These are phyloP conservation scores for Geotrichum europaeum DNA, from an alignment of 1,139 yeast species.

Conservation along the genomic window DNA sequence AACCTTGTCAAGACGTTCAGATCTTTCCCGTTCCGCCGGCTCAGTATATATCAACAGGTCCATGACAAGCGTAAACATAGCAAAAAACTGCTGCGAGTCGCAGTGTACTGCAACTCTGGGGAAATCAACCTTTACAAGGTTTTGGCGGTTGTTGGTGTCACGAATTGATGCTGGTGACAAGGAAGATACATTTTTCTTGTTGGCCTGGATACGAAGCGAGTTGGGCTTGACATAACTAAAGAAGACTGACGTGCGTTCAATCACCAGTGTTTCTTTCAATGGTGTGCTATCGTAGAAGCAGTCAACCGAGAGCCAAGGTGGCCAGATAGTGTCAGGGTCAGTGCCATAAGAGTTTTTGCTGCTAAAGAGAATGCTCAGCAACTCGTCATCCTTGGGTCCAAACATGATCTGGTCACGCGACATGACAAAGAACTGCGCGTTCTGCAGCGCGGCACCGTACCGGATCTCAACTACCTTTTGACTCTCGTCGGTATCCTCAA, in stretches of 20 bases:
- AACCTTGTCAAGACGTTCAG: conserved; percentile 58
- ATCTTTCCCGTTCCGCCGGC: conserved; percentile 50
- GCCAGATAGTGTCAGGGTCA: conserved; percentile 51
- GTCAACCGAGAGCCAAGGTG: conserved; percentile 74
- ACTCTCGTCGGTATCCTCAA: conserved; percentile 43
- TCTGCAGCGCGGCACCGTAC: conserved; percentile 58
- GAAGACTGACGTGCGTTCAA: conserved; percentile 58
- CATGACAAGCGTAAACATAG: conserved; percentile 56
- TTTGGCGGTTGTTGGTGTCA: conserved; percentile 35
- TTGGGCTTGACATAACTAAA: conserved; percentile 62
- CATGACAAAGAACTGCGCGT: conserved; percentile 67
- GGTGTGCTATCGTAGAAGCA: conserved; percentile 61
- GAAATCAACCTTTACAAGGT: conserved; percentile 50
- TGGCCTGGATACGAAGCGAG: conserved; percentile 42
- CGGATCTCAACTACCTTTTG: conserved; percentile 59
- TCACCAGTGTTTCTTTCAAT: conserved; percentile 50
- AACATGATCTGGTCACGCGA: conserved; percentile 39
- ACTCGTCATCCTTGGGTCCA: conserved; percentile 33
- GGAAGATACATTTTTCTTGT: conserved; percentile 6
- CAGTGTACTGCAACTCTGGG: conserved; percentile 65
- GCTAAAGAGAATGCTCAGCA: background rate
- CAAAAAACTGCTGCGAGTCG: conserved; percentile 66
- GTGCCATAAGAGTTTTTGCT: conserved; percentile 36
- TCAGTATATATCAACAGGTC: conserved; percentile 64
- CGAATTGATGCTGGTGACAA: conserved; percentile 24